Conservation (phyloP, 192 early-diverging fungal species). For the Gryganskiella cystojenkinii region DNA sequence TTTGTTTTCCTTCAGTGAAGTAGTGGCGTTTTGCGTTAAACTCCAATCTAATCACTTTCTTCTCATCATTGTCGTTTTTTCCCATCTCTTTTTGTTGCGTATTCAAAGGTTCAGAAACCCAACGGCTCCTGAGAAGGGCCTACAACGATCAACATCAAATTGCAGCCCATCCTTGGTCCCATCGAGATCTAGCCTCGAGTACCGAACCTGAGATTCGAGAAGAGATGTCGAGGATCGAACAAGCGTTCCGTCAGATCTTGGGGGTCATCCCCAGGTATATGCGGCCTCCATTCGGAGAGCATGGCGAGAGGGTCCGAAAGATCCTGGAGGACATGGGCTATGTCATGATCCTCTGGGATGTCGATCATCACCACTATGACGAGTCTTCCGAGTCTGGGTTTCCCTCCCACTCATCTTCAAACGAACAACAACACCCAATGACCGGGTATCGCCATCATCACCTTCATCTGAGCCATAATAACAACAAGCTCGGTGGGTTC, state of each 20-base stretch:
- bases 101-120: constrained; percentile 38
- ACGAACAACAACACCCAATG: neutral
- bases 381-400: neutral
- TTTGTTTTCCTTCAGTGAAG: no score
- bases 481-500: neutral
- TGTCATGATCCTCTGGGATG: constrained; percentile 50
- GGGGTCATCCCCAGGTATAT: constrained; percentile 68
- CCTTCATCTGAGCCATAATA: neutral
- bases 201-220: constrained; percentile 57
- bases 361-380: constrained; percentile 18
- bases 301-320: constrained; percentile 19
- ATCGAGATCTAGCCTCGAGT: constrained; percentile 53
- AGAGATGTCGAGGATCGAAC: constrained; percentile 61
- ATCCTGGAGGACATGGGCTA: constrained; percentile 38
- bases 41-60: neutral
- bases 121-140: constrained; percentile 30
- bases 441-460: neutral
- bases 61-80: neutral
- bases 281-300: constrained; percentile 66
- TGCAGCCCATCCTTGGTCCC: constrained; percentile 68
- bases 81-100: neutral
- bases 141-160: constrained; percentile 67
- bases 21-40: no score
- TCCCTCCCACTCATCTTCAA: neutral
- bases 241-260: constrained; percentile 58